Conservation (phyloP, 768 basidiomycete genomes). For the Lactifluus hygrophoroides region DNA sequence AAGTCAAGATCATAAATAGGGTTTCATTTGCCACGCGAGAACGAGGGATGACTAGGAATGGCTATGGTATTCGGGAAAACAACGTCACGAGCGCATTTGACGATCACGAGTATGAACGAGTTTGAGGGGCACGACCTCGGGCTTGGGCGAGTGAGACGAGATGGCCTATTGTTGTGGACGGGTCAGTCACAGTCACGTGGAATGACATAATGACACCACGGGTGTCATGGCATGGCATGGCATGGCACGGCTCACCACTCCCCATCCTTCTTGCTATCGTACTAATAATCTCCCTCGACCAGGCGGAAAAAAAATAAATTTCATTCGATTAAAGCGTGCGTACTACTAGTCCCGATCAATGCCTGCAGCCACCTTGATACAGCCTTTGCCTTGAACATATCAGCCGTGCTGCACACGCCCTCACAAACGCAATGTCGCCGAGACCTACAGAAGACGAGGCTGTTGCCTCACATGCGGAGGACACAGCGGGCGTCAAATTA, state of each 20-base stretch:
- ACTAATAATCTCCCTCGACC: no score
- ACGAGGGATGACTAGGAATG: background rate
- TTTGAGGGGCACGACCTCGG: background rate
- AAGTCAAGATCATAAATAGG: conserved; percentile 7
- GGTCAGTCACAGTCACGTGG: conserved; percentile 14
- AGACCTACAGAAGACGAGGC: background rate
- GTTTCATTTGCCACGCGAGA: background rate
- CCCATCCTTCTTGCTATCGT: background rate
- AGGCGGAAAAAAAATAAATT: background rate
- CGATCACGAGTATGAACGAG: background rate
- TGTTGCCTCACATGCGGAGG: conserved; percentile 3
- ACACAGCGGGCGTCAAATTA: background rate
- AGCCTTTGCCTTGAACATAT: background rate
- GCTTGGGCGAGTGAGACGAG: background rate
- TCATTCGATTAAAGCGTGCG: background rate
- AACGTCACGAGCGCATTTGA: background rate
- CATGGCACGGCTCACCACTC: no score
- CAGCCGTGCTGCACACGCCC: background rate
- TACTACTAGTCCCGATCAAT: background rate
- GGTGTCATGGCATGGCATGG: background rate
- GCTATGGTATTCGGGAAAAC: background rate
- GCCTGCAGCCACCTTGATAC: background rate
- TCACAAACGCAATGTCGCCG: conserved; percentile 1
- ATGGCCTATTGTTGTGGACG: background rate
- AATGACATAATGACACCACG: background rate